phyloP scores from a whole-genome alignment of 2,329 filamentous ascomycete genomes.

The Paecilomyces niveus region DNA sequence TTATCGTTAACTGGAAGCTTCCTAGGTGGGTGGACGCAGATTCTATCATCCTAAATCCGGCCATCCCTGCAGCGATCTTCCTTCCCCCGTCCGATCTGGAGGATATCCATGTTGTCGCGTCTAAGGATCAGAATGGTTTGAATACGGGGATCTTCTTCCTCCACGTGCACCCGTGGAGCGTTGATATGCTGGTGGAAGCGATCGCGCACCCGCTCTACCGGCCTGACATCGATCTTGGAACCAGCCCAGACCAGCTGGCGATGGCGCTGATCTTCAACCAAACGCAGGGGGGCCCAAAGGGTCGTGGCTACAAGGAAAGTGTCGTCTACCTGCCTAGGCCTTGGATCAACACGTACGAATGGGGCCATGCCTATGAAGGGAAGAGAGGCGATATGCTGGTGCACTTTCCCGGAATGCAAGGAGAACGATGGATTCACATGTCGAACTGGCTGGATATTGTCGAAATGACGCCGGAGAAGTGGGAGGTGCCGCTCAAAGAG shows the following conservation, averaged over 20 bases:
- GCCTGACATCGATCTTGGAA: slow-evolving; percentile 12
- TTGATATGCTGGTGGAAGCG: slow-evolving; percentile 19
- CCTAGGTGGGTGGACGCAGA: slow-evolving; percentile 30
- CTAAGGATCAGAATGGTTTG: slow-evolving; percentile 23
- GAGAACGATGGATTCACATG: slow-evolving; percentile 19
- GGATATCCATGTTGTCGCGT: slow-evolving; percentile 22
- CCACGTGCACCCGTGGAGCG: slow-evolving; percentile 23
- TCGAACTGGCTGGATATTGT: slow-evolving; percentile 17
- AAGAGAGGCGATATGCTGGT: slow-evolving; percentile 21
- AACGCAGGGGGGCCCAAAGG: slow-evolving; percentile 8
- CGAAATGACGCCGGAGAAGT: slow-evolving; percentile 12
- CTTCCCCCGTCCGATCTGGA: slow-evolving; percentile 20
- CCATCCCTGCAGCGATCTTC: slow-evolving; percentile 23
- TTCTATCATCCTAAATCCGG: slow-evolving; percentile 23
- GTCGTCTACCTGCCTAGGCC: slow-evolving; percentile 14
- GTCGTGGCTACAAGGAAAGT: slow-evolving; percentile 10
- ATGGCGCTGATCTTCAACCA: slow-evolving; percentile 15
- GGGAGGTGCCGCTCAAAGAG: slow-evolving; percentile 15
- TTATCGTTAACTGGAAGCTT: no score
- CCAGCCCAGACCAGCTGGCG: slow-evolving; percentile 14
- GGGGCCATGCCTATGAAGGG: slow-evolving; percentile 18
- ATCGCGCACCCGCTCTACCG: slow-evolving; percentile 17
- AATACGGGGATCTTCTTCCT: slow-evolving; percentile 27
- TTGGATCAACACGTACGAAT: slow-evolving; percentile 23
- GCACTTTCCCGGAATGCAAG: slow-evolving; percentile 21